These are phyloP conservation scores for Suillus luteus DNA, from an alignment of 768 basidiomycete genomes.

Conservation along the genomic window DNA sequence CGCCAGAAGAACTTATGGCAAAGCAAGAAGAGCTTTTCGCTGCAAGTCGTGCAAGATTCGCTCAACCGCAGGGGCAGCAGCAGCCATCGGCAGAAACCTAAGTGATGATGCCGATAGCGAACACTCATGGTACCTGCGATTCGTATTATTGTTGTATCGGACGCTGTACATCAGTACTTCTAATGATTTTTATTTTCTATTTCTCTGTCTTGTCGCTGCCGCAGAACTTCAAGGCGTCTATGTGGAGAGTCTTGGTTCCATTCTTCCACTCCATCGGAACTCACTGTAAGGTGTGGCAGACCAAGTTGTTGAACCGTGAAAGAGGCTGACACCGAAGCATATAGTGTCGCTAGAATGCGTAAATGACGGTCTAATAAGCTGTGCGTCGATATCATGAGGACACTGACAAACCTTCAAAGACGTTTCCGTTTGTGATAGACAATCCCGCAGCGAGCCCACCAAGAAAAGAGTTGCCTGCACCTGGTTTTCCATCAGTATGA, in stretches of 20 bases:
- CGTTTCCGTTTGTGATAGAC: constrained; percentile 51
- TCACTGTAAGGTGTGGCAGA: constrained; percentile 53
- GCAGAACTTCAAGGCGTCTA: constrained; percentile 56
- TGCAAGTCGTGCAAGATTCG: constrained; percentile 81
- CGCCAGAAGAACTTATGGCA: constrained; percentile 85
- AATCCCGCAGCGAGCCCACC: constrained; percentile 83
- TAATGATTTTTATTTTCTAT: constrained; percentile 36
- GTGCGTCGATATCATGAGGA: constrained; percentile 12
- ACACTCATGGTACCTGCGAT: constrained; percentile 11
- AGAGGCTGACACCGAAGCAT: constrained; percentile 80
- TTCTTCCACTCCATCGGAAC: constrained; percentile 31
- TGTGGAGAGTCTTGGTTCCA: constrained; percentile 79
- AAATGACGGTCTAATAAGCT: constrained; percentile 18
- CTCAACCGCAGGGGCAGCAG: constrained; percentile 53
- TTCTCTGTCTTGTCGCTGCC: constrained; percentile 40
- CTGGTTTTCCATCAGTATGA: constrained; percentile 38
- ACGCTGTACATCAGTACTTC: constrained; percentile 27
- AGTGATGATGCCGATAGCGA: background rate
- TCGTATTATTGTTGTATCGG: constrained; percentile 22
- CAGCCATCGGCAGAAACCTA: constrained; percentile 14
- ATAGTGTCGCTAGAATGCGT: constrained; percentile 55
- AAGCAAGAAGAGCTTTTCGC: constrained; percentile 93
- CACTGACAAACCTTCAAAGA: constrained; percentile 59
- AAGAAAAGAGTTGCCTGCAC: constrained; percentile 90
- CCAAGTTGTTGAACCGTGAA: constrained; percentile 83